Conservation (phyloP, 2,329 filamentous ascomycete genomes). For the Sclerotinia borealis region DNA sequence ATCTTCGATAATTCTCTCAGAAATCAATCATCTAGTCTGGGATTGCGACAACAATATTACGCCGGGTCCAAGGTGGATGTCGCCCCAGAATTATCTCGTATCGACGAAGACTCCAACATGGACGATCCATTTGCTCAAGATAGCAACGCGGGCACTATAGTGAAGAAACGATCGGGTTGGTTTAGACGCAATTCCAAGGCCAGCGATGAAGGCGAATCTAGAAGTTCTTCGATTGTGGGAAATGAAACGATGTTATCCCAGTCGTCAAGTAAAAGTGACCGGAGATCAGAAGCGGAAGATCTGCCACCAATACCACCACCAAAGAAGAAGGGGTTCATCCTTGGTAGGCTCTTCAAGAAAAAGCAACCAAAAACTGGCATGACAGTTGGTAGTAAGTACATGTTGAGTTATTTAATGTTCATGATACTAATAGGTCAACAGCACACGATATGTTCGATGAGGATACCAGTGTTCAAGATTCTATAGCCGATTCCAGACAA, state of each 20-base stretch:
- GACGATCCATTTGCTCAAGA: conserved; percentile 21
- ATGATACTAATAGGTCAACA: conserved; percentile 7
- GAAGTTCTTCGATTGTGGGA: conserved; percentile 12
- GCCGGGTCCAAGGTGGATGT: conserved; percentile 9
- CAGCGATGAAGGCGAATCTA: conserved; percentile 20
- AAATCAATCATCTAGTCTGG: conserved; percentile 12
- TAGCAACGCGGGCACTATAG: conserved; percentile 23
- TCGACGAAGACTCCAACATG: conserved; percentile 18
- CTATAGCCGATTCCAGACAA: conserved; percentile 19
- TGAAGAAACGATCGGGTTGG: conserved; percentile 30
- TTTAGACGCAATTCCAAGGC: conserved; percentile 30
- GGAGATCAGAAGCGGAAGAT: conserved; percentile 8
- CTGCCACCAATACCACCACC: conserved; percentile 5
- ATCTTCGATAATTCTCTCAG: not conserved
- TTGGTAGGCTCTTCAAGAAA: conserved; percentile 31
- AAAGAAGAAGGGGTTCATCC: conserved; percentile 29
- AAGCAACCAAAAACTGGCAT: conserved; percentile 25
- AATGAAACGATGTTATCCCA: conserved; percentile 15
- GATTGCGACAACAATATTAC: conserved; percentile 25
- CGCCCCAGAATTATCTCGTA: conserved; percentile 17
- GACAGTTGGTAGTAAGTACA: conserved; percentile 27
- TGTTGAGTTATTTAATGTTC: not conserved
- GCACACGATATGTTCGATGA: conserved; percentile 28
- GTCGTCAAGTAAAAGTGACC: conserved; percentile 16
- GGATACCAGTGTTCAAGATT: conserved; percentile 23